Evolutionary conservation across 1,284 basidiomycete genomes (phyloP).

Genomic region (Leccinum brunneo-olivaceum): DNA sequence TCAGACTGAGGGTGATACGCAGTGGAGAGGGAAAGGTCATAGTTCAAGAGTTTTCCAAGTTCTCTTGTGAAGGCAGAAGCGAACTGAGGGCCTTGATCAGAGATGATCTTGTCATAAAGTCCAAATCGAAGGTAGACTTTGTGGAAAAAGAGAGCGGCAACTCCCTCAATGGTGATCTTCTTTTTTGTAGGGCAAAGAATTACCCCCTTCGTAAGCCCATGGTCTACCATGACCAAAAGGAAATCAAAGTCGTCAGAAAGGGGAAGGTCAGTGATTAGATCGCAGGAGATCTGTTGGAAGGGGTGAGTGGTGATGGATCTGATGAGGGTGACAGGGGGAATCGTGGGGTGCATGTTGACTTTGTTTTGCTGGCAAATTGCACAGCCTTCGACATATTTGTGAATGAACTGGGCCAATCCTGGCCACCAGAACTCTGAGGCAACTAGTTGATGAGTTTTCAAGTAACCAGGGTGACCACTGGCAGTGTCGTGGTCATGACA

Average conservation of each 20-base stretch:
- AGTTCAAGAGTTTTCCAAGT: too few relatives aligned
- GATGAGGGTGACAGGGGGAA: background rate
- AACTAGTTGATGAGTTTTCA: too few relatives aligned
- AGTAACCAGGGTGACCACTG: too few relatives aligned
- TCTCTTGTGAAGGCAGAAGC: too few relatives aligned
- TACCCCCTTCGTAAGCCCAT: conserved; percentile 12
- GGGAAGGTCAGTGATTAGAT: conserved; percentile 9
- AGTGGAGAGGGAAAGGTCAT: too few relatives aligned
- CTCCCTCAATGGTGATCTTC: conserved; percentile 1
- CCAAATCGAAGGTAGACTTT: background rate
- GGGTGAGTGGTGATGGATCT: background rate
- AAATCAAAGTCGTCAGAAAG: conserved; percentile 6
- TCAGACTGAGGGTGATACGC: too few relatives aligned
- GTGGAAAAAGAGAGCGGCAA: background rate
- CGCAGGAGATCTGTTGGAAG: background rate
- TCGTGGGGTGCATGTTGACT: background rate
- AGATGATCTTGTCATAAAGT: too few relatives aligned
- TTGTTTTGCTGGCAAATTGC: conserved; percentile 9
- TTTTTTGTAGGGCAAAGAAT: conserved; percentile 16
- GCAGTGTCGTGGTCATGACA: too few relatives aligned
- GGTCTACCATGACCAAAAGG: conserved; percentile 19
- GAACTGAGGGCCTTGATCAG: too few relatives aligned
- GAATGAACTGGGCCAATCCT: background rate
- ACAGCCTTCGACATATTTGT: conserved; percentile 9
- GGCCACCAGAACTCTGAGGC: conserved; percentile 9